phyloP scores from a whole-genome alignment of 2,329 filamentous ascomycete genomes.

The Colletotrichum sojae region DNA sequence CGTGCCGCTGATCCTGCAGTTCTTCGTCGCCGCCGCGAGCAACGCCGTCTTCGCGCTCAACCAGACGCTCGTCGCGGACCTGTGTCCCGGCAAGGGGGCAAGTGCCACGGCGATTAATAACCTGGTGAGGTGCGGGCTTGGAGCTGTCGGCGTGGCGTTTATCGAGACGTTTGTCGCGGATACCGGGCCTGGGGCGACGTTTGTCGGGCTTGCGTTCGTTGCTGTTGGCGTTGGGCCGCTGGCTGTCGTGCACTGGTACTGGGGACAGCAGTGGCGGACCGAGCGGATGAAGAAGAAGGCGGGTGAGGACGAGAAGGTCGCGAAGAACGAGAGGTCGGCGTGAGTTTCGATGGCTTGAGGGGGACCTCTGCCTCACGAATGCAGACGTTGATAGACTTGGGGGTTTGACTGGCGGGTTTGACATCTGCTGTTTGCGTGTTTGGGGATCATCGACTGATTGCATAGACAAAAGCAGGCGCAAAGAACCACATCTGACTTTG shows the following conservation, averaged over 20 bases:
- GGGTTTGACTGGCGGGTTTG: background rate
- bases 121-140: slow-evolving; percentile 40
- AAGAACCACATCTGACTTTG: background rate
- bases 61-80: slow-evolving; percentile 51
- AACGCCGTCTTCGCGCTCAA: slow-evolving; percentile 55
- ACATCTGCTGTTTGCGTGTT: background rate
- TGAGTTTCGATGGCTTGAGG: background rate
- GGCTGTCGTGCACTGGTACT: slow-evolving; percentile 33
- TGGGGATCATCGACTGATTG: background rate
- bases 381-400: background rate
- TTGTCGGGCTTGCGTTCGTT: slow-evolving; percentile 20
- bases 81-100: slow-evolving; percentile 49
- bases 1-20: slow-evolving; percentile 48
- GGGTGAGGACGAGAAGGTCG: background rate
- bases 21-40: slow-evolving; percentile 53
- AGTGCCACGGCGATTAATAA: slow-evolving; percentile 53
- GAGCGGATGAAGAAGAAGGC: slow-evolving; percentile 13
- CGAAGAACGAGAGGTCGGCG: background rate
- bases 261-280: slow-evolving; percentile 32
- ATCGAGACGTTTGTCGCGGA: slow-evolving; percentile 9
- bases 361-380: background rate
- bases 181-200: slow-evolving; percentile 16
- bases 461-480: background rate
- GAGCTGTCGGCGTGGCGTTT: slow-evolving; percentile 22
- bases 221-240: slow-evolving; percentile 24